Conservation (phyloP, 306 rosid genomes). For the Oemleria cerasiformis region DNA sequence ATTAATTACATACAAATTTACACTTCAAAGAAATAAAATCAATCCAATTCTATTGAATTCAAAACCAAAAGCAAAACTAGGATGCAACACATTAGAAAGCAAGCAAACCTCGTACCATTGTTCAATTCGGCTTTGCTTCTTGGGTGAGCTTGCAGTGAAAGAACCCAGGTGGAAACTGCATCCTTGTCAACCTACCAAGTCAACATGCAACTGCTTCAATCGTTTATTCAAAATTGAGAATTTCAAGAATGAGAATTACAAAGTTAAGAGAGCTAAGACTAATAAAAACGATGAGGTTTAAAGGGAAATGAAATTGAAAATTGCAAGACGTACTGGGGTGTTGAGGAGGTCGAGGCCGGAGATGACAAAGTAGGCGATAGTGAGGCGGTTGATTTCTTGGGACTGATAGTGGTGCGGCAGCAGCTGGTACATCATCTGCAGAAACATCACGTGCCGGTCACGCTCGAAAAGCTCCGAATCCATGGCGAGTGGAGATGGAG, state of each 20-base stretch:
- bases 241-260: not conserved
- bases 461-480: constrained; percentile 37
- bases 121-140: constrained; percentile 32
- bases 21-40: not conserved
- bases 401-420: constrained; percentile 60
- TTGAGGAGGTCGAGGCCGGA: constrained; percentile 74
- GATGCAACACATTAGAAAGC: not conserved
- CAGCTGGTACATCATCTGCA: constrained; percentile 66
- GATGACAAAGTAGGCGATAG: constrained; percentile 87
- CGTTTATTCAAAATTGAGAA: not conserved
- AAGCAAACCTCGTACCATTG: constrained; percentile 40
- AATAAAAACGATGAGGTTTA: not conserved
- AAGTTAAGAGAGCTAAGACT: not conserved
- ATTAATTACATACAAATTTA: not conserved
- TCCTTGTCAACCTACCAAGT: constrained; percentile 57
- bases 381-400: constrained; percentile 85
- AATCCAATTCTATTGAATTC: not conserved
- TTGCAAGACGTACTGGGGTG: constrained; percentile 45
- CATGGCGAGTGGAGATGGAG: not conserved
- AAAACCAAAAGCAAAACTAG: not conserved
- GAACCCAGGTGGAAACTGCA: constrained; percentile 67
- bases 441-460: constrained; percentile 55
- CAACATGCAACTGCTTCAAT: not conserved
- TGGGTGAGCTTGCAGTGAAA: constrained; percentile 73
- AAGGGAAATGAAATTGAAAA: not conserved